Conservation (phyloP, 23 red algal species). For the Gracilaria vermiculophylla region DNA sequence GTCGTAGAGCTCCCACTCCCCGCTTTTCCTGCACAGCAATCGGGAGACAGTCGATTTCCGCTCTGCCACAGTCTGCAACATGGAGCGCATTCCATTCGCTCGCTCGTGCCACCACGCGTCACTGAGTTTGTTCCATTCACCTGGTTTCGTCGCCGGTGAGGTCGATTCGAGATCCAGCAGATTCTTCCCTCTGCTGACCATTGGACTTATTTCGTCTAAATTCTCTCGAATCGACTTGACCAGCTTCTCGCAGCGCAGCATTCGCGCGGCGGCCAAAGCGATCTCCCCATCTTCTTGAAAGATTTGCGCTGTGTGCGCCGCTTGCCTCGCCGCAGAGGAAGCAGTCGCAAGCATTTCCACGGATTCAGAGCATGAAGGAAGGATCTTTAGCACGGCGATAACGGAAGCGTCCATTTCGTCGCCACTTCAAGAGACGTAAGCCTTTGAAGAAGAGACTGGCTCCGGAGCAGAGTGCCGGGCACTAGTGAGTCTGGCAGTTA, state of each 20-base stretch:
- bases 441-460: too few relatives aligned
- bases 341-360: background rate
- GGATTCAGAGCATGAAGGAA: background rate
- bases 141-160: background rate
- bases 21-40: background rate
- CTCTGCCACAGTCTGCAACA: background rate
- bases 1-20: background rate
- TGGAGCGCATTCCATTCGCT: background rate
- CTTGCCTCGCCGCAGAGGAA: background rate
- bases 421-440: background rate
- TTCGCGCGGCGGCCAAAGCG: background rate
- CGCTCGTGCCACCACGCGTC: conserved; percentile 28
- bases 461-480: too few relatives aligned
- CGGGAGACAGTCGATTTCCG: background rate
- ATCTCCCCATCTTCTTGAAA: background rate
- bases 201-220: background rate
- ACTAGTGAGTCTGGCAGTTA: too few relatives aligned
- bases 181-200: background rate
- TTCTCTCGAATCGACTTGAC: background rate
- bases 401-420: background rate
- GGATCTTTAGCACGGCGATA: background rate
- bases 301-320: background rate
- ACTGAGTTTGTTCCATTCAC: background rate
- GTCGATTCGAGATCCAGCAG: background rate
- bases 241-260: conserved; percentile 18